Base-by-base conservation (phyloP, 2,329 filamentous ascomycete genomes). In the Aspergillus udagawae region DNA sequence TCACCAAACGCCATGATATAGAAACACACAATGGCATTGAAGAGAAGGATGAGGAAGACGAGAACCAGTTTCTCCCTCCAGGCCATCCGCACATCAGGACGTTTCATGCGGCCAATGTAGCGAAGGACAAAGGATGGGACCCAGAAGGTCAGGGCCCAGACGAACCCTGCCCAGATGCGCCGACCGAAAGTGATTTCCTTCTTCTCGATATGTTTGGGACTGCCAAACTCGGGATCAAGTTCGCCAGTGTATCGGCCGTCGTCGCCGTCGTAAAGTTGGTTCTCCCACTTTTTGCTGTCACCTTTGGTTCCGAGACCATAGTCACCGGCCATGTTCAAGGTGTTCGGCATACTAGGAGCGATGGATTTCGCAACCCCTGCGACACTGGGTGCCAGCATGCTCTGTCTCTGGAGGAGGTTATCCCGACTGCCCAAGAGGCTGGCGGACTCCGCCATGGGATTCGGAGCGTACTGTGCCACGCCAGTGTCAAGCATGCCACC, bases 21-120 rank as follows among this genome's bases (percentile, higher is more conserved):
- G 77, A 99, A 99, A 57, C 97, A 81, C 60, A 99, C 84, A 28
- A 84, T 70, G 42, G 72, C 91, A 75, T 99, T 99, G 64, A 96
- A 76, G 12, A 99, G 67, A 29, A 90, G 71, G 65, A 99, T 97
- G 53, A 96, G 67, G 57, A 90, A 79, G 49, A 92, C 86, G 10
- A 99, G 79, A 0, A 94, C 88, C 10, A 99, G 52, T 76, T 99
- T 99, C 70, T 99, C 94, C 74, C 94, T 85, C 94, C 94, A 99
- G 0, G 94, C 94, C 85, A 97, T 90, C 27, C 94, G 90, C 8
- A 99, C 91, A 76, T 99, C 94, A 1, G 92, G 94, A 55, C 94
- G 87, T 77, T 96, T 95, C 94, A 99, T 99, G 23, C 93, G 90
- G 32, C 94, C 94, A 57, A 97, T 69, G 58, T 82, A 88, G n/a